These are phyloP conservation scores for Lactarius pseudohatsudake DNA, from an alignment of 768 basidiomycete species.

Conservation along the genomic window DNA sequence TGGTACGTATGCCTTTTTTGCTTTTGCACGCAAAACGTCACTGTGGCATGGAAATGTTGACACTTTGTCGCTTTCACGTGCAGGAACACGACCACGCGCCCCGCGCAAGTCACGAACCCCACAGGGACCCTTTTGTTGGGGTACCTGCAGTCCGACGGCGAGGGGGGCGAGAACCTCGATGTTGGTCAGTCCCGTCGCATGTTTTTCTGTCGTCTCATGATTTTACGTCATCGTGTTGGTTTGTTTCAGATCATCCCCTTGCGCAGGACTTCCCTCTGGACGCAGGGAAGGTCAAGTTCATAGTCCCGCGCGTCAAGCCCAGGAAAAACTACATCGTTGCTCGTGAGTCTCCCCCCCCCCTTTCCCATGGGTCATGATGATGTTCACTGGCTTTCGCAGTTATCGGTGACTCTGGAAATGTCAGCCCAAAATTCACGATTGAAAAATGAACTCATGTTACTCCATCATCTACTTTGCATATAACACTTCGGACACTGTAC, in stretches of 20 bases:
- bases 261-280: slow-evolving; percentile 54
- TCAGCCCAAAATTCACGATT: slow-evolving; percentile 60
- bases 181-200: slow-evolving; percentile 39
- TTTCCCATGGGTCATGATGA: slow-evolving; percentile 2
- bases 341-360: slow-evolving; percentile 42
- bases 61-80: slow-evolving; percentile 7
- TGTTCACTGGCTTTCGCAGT: slow-evolving; percentile 40
- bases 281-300: slow-evolving; percentile 48
- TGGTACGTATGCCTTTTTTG: slow-evolving; percentile 42
- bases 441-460: background rate
- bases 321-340: slow-evolving; percentile 58
- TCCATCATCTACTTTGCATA: background rate
- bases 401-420: slow-evolving; percentile 67
- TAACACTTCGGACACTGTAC: slow-evolving; percentile 8
- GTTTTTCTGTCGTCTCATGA: slow-evolving; percentile 24
- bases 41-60: background rate
- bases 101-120: slow-evolving; percentile 40
- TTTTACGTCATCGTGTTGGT: slow-evolving; percentile 1
- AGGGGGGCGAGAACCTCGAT: slow-evolving; percentile 52
- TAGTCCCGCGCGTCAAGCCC: slow-evolving; percentile 49
- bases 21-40: background rate
- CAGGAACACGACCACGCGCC: slow-evolving; percentile 47
- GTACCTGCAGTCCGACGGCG: slow-evolving; percentile 40
- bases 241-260: slow-evolving; percentile 51
- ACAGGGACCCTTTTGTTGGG: slow-evolving; percentile 55